Base-by-base conservation (phyloP, 202 grass and related monocot species). In the Cymbopogon flexuosus region DNA sequence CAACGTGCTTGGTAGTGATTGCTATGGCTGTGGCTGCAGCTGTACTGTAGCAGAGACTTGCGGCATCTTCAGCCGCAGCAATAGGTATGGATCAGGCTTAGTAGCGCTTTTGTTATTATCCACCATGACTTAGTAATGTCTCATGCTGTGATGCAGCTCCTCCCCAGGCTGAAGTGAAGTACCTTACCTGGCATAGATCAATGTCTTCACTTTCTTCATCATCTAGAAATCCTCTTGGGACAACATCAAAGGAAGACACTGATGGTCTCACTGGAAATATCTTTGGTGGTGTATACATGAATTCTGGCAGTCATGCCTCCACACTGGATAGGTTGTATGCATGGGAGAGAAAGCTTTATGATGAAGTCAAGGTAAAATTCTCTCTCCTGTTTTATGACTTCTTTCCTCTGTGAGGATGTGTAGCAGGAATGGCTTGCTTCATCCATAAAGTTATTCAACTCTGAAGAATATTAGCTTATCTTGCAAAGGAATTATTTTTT, bases 341-440 rank as follows among this genome's bases (percentile, higher is more conserved):
- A 68, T 99, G 96, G 96, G 96, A 99, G 80, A 93, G 96, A 78
- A 99, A 99, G 80, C 92, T 99, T 75, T 99, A 87, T 87, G 96
- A 99, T 70, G 96, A 99, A 91, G 90, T 99, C 52, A 99, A 99
- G 96, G 96, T 98, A 95, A 83, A 27, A 27, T 27, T 27, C 27
- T 6, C 5, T 65, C 6, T 59, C 84, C 23, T 78, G 49, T 90
- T 84, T 41, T 15, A 35, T 74, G 33, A 58, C 31, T 57, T 74
- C 31, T 73, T 68, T 33, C 19, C 30, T 72, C 13, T 87, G 60
- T 66, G 46, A 61, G 22, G 49, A 80, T 61, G 49, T 58, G 43
- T 69, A 45, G 23, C 0, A 6, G n/a, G 37, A 6, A 3, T 9
- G 4, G 10, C 10, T 21, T 81, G 3, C 39, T 47, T 19, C 5